phyloP scores from a whole-genome alignment of 345 rosid species.

The Syzygium oleosum region DNA sequence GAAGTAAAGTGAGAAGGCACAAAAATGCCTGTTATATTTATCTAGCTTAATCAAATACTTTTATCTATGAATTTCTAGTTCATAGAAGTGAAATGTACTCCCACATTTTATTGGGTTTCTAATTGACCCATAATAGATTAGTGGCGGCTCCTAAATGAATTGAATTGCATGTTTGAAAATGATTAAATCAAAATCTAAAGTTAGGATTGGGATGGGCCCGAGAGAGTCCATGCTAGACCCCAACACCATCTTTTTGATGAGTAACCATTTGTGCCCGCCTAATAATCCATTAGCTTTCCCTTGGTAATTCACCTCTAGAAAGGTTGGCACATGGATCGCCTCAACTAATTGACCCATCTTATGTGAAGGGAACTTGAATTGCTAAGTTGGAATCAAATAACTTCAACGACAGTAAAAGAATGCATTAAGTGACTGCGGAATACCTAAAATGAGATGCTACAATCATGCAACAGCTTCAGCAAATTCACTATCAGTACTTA shows the following conservation, averaged over 20 bases:
- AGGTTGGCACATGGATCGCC: not conserved
- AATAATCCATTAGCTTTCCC: not conserved
- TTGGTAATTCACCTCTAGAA: not conserved
- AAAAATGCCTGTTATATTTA: not conserved
- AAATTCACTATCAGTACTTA: conserved; percentile 21
- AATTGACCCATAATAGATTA: not conserved
- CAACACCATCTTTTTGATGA: not conserved
- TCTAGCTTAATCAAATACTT: not conserved
- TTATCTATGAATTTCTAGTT: not conserved
- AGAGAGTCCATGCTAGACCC: not conserved
- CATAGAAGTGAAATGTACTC: not conserved
- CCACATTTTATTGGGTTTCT: not conserved
- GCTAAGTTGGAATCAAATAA: not conserved
- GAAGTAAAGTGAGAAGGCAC: not conserved
- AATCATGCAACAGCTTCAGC: not conserved
- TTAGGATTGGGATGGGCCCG: not conserved
- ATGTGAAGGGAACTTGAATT: not conserved
- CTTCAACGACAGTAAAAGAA: not conserved
- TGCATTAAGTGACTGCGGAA: not conserved
- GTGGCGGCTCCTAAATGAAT: not conserved
- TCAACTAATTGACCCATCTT: not conserved
- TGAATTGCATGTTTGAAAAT: not conserved
- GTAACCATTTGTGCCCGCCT: not conserved
- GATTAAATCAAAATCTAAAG: not conserved
- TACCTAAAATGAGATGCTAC: not conserved